phyloP scores from a whole-genome alignment of 2,329 filamentous ascomycete genomes.

The Falciphora oryzae region DNA sequence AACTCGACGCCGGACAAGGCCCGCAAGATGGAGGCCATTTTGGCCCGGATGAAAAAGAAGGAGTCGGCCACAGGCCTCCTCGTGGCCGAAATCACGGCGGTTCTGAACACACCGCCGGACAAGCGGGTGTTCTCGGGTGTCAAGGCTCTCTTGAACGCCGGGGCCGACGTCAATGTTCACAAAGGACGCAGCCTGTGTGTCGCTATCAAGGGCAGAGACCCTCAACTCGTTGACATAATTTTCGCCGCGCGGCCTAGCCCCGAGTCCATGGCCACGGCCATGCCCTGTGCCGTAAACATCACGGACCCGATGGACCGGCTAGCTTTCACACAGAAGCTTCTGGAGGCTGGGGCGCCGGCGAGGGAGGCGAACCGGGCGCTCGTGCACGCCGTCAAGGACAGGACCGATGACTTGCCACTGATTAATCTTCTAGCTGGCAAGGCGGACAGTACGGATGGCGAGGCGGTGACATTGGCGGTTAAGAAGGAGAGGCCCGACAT shows the following conservation, averaged over 20 bases:
- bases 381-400: conserved; percentile 41
- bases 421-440: conserved; percentile 37
- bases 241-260: conserved; percentile 35
- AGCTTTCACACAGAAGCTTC: conserved; percentile 42
- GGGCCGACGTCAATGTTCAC: conserved; percentile 49
- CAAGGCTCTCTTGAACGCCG: conserved; percentile 40
- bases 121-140: conserved; percentile 38
- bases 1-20: conserved; percentile 41
- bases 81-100: conserved; percentile 43
- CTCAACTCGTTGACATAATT: conserved; percentile 42
- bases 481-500: conserved; percentile 39
- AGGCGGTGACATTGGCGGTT: conserved; percentile 41
- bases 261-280: conserved; percentile 39
- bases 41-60: conserved; percentile 35
- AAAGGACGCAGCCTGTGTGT: conserved; percentile 45
- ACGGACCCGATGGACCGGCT: conserved; percentile 45
- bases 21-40: conserved; percentile 42
- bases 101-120: conserved; percentile 31
- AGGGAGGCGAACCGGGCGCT: conserved; percentile 46
- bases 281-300: conserved; percentile 48
- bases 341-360: conserved; percentile 42
- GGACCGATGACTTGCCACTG: conserved; percentile 43
- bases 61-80: conserved; percentile 40
- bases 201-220: conserved; percentile 41
- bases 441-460: conserved; percentile 45